These are phyloP conservation scores for Rhexocercosporidium sp. DNA, from an alignment of 2,329 filamentous ascomycete species.

Conservation along the genomic window DNA sequence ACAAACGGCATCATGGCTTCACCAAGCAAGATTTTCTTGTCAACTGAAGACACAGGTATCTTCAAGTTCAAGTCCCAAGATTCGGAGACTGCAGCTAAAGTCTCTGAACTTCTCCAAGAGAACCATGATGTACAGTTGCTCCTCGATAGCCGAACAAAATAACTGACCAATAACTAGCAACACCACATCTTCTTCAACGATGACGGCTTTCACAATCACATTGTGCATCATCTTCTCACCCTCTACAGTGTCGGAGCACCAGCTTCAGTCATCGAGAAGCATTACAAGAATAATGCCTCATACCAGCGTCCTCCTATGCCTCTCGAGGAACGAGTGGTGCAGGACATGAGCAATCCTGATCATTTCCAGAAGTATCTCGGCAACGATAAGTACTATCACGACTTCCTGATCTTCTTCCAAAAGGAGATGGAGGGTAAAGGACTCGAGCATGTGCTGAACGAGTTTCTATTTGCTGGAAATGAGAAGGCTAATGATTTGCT, in stretches of 20 bases:
- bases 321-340: slow-evolving; percentile 54
- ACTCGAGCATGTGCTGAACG: slow-evolving; percentile 64
- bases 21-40: slow-evolving; percentile 52
- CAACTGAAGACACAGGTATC: slow-evolving; percentile 56
- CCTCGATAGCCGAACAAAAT: neutral
- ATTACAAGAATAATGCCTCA: slow-evolving; percentile 66
- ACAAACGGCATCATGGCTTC: slow-evolving; percentile 18
- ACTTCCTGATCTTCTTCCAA: slow-evolving; percentile 80
- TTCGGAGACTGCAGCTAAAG: slow-evolving; percentile 63
- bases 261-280: slow-evolving; percentile 61
- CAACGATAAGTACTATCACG: slow-evolving; percentile 67
- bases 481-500: slow-evolving; percentile 72
- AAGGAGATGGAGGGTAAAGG: slow-evolving; percentile 69
- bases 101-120: slow-evolving; percentile 73
- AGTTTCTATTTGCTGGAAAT: slow-evolving; percentile 72
- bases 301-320: slow-evolving; percentile 67
- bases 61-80: slow-evolving; percentile 53
- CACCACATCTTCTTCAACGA: slow-evolving; percentile 85
- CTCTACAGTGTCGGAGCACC: slow-evolving; percentile 77
- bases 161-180: slow-evolving; percentile 48
- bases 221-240: slow-evolving; percentile 76
- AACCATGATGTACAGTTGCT: slow-evolving; percentile 63
- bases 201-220: slow-evolving; percentile 81
- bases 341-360: slow-evolving; percentile 54
- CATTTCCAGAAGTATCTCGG: slow-evolving; percentile 66